Evolutionary conservation across 169 alveolate genomes (phyloP).

Genomic region (Perkinsus olseni): DNA sequence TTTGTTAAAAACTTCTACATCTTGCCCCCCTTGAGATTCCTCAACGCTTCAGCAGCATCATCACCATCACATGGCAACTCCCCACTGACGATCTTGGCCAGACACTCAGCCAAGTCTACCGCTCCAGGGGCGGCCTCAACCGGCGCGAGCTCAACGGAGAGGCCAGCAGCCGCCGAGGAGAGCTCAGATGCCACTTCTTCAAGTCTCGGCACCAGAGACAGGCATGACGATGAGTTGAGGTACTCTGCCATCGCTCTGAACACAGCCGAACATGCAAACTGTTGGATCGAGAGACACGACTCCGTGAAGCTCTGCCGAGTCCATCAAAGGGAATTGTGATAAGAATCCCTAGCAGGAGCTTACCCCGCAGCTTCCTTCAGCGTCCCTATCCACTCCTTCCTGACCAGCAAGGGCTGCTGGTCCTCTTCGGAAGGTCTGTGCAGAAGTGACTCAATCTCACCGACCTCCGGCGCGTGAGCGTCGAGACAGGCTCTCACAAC

Average conservation of each 20-base stretch:
- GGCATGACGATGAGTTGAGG: neutral
- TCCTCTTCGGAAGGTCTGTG: neutral
- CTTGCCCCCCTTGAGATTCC: neutral
- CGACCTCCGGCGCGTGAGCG: neutral
- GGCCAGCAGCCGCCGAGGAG: neutral
- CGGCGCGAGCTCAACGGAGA: neutral
- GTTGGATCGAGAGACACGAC: no score
- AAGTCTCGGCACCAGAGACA: neutral
- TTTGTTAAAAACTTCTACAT: neutral
- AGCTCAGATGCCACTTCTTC: neutral
- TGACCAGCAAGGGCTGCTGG: neutral
- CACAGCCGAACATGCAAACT: neutral
- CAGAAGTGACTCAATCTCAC: neutral
- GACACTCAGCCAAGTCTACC: neutral
- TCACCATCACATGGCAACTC: neutral
- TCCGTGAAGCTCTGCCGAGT: no score
- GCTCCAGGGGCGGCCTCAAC: neutral
- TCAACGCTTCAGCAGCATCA: neutral
- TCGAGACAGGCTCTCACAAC: neutral
- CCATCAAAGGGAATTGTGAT: no score
- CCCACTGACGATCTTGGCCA: neutral
- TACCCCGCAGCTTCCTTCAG: neutral
- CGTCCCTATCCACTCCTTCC: neutral
- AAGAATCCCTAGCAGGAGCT: neutral
- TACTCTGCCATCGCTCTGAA: neutral